These are phyloP conservation scores for Lachnellula cervina DNA, from an alignment of 2,329 filamentous ascomycete species.

Conservation along the genomic window DNA sequence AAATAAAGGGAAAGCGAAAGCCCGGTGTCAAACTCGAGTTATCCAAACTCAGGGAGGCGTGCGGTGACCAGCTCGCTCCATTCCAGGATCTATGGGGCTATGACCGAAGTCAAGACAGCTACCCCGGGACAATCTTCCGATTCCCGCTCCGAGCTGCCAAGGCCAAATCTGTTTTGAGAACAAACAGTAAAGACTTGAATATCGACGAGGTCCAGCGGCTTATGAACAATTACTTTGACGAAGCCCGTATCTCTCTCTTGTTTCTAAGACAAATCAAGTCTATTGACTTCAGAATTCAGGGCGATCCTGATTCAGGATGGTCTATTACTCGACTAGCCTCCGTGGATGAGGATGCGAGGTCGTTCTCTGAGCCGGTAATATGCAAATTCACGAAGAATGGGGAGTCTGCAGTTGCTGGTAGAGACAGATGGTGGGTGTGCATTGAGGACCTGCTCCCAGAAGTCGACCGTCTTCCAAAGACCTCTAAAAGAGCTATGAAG, in stretches of 20 bases:
- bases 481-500: conserved; percentile 17
- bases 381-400: conserved; percentile 8
- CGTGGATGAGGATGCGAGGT: conserved; percentile 1
- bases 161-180: conserved; percentile 5
- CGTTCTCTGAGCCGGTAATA: conserved; percentile 9
- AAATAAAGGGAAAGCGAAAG: conserved; percentile 16
- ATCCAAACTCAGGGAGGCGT: conserved; percentile 17
- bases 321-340: conserved; percentile 8
- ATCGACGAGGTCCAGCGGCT: neutral
- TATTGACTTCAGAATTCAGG: conserved; percentile 19
- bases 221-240: conserved; percentile 20
- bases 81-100: conserved; percentile 26
- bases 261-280: conserved; percentile 20
- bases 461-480: conserved; percentile 8
- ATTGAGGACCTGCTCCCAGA: conserved; percentile 15
- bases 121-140: conserved; percentile 26
- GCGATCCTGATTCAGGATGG: conserved; percentile 14
- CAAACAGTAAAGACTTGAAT: conserved; percentile 6
- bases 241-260: conserved; percentile 24
- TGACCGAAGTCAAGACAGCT: conserved; percentile 14
- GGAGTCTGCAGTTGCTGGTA: neutral
- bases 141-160: conserved; percentile 20
- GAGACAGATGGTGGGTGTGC: conserved; percentile 19
- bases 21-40: conserved; percentile 20
- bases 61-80: conserved; percentile 19